Base-by-base conservation (phyloP, 2,329 filamentous ascomycete species). In the Diplodia corticola region DNA sequence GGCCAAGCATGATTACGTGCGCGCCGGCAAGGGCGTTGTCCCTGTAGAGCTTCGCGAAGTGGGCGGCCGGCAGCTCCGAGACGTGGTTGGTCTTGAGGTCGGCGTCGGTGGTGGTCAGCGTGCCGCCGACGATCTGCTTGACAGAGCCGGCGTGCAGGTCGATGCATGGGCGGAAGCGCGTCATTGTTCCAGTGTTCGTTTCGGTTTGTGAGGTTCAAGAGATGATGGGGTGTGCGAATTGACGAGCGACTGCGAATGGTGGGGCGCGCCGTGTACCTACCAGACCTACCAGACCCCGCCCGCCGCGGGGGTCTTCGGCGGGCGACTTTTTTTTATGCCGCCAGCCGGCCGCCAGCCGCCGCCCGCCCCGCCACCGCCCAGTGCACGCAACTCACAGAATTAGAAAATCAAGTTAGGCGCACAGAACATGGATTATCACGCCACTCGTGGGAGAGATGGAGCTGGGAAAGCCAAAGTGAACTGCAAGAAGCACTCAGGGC, bases 61-160 rank as follows among this genome's bases (percentile, higher is more conserved):
- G 85, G 4, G 86, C 86, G 2, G 95, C 88, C 10, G 93, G 90
- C 69, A 94, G 88, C 57, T 89, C 86, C 10, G 95, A 97, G 68
- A 97, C 90, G 81, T 92, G 93, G 80, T 99, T 99, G 55, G 94
- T 98, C 80, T 92, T 90, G 66, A 98, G 85, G 6, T 73, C 67
- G 53, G 70, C 67, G 15, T 73, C 71, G 3, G 72, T 73, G 7
- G 72, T 73, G 30, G 74, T 77, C 69, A 99, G 86, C 1, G 95
- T 98, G 67, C 95, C 94, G 71, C 95, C 95, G 48, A 99, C 93
- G 72, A 99, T 99, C 79, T 99, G 95, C 83, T 99, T 99, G 67
- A 99, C 95, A 76, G 94, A 90, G 15, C 95, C 95, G n/a, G 93
- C 90, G 79, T 99, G 95, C 63, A 99, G 86, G 80, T 99, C 95